phyloP scores from a whole-genome alignment of 2,329 filamentous ascomycete genomes.

The Aspergillus tamarii region DNA sequence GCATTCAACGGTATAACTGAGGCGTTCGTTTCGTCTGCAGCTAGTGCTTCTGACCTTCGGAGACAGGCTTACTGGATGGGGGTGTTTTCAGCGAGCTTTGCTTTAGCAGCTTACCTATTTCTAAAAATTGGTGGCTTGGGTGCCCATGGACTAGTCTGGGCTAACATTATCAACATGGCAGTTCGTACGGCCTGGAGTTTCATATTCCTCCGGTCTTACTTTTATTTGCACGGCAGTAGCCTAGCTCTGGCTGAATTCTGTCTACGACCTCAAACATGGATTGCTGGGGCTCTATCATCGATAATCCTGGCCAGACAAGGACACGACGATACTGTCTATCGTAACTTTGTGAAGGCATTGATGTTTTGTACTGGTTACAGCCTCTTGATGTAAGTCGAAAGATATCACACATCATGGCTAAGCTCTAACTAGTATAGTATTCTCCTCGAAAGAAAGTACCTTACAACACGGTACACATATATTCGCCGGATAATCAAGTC shows the following conservation, averaged over 20 bases:
- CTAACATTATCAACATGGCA: conserved; percentile 88
- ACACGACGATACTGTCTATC: conserved; percentile 13
- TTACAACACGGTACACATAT: conserved; percentile 30
- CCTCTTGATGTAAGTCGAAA: conserved; percentile 62
- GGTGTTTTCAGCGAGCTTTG: conserved; percentile 77
- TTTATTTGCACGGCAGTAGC: conserved; percentile 51
- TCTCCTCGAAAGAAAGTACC: conserved; percentile 39
- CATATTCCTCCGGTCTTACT: conserved; percentile 70
- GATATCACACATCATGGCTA: conserved; percentile 1
- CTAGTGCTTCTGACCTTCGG: conserved; percentile 73
- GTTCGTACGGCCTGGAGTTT: conserved; percentile 82
- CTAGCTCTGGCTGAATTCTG: conserved; percentile 49
- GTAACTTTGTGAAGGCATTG: conserved; percentile 51
- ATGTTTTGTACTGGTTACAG: conserved; percentile 57
- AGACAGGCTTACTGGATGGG: conserved; percentile 83
- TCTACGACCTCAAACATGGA: conserved; percentile 50
- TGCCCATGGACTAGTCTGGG: conserved; percentile 78
- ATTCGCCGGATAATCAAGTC: conserved; percentile 23
- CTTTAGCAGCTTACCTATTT: conserved; percentile 72
- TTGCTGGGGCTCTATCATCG: conserved; percentile 51
- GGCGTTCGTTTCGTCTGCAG: conserved; percentile 88
- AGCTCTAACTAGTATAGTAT: conserved; percentile 34
- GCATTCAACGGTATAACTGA: conserved; percentile 91
- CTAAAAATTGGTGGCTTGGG: conserved; percentile 71
- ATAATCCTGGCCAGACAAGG: conserved; percentile 40